Base-by-base conservation (phyloP, 1,139 yeast species). In the Candida frijolesensis region DNA sequence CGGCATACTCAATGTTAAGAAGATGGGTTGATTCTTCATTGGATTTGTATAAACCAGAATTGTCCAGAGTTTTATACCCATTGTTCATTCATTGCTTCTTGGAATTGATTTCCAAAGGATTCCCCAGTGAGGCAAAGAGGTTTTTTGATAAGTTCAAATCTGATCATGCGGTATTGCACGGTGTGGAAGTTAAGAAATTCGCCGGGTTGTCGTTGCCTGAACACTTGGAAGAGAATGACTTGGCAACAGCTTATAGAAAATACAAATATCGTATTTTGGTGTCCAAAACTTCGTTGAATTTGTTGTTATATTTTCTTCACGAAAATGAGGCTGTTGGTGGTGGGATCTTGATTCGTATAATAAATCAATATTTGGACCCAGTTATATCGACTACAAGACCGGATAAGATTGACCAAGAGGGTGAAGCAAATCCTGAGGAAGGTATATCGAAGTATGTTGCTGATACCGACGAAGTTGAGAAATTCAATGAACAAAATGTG, bases 251-350 rank as follows among this genome's bases (percentile, higher is more conserved):
- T 9, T 92, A 87, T 68, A 75, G 89, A 57, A 74, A 78, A 42
- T 83, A 87, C 70, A 87, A 88, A 63, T 94, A 91, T 68, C 78
- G 83, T 50, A 76, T 94, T 22, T 80, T 83, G 45, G 85, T 94
- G 42, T 87, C 97, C 12, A 85, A 89, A 56, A 91, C 97, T 0
- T 84, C 96, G 3, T 79, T 94, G 62, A 95, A 91, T 63, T 73
- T 94, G 58, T 78, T 94, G 58, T 74, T 95, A 48, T 89, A 89
- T 65, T 94, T 91, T 60, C 71, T 95, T 51, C 96, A 90, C 65
- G 98, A 94, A 63, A 89, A 90, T 63, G 98, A 91, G 68, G 88
- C 89, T 8, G 86, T 86, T 48, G 98, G 98, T 37, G 99, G 99
- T 3, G 87, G 95, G 2, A 80, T 92, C 44, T 76, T 92, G 50